These are phyloP conservation scores for Ganoderma boninense DNA, from an alignment of 1,284 basidiomycete species.

Conservation along the genomic window DNA sequence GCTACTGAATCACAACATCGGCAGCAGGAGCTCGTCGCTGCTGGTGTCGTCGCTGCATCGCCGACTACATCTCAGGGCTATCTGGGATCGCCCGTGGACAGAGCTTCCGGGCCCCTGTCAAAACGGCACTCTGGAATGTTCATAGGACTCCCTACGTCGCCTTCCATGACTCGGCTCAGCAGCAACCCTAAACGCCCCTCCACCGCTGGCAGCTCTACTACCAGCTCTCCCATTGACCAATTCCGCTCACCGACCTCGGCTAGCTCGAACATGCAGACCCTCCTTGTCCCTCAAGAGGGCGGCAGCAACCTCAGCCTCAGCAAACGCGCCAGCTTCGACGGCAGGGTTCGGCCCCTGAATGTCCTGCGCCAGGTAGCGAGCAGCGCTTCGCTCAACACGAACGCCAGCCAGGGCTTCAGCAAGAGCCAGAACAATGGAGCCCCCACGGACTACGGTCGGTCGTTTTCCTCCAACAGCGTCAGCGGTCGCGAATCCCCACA, in stretches of 20 bases:
- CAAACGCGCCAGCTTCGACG: constrained; percentile 67
- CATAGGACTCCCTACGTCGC: constrained; percentile 31
- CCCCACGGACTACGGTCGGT: constrained; percentile 42
- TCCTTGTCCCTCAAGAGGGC: constrained; percentile 36
- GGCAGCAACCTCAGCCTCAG: constrained; percentile 35
- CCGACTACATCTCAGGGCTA: constrained; percentile 25
- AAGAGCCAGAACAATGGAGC: constrained; percentile 33
- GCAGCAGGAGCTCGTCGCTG: constrained; percentile 27
- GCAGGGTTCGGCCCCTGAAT: constrained; percentile 61
- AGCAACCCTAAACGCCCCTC: constrained; percentile 27
- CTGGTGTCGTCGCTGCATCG: constrained; percentile 18
- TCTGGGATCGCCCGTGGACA: constrained; percentile 29
- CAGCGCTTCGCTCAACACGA: constrained; percentile 32
- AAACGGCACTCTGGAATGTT: constrained; percentile 33
- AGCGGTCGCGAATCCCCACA: constrained; percentile 39
- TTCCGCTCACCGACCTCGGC: constrained; percentile 31
- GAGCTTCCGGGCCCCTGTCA: constrained; percentile 29
- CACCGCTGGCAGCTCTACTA: constrained; percentile 25
- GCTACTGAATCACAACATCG: constrained; percentile 27
- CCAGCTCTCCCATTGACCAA: constrained; percentile 33
- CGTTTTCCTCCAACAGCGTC: constrained; percentile 24
- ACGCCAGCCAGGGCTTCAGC: constrained; percentile 3
- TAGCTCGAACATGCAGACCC: constrained; percentile 31
- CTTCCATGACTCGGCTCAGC: constrained; percentile 28
- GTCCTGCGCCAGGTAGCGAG: constrained; percentile 43